These are phyloP conservation scores for Volutella citrinella DNA, from an alignment of 2,329 filamentous ascomycete genomes.

Conservation along the genomic window DNA sequence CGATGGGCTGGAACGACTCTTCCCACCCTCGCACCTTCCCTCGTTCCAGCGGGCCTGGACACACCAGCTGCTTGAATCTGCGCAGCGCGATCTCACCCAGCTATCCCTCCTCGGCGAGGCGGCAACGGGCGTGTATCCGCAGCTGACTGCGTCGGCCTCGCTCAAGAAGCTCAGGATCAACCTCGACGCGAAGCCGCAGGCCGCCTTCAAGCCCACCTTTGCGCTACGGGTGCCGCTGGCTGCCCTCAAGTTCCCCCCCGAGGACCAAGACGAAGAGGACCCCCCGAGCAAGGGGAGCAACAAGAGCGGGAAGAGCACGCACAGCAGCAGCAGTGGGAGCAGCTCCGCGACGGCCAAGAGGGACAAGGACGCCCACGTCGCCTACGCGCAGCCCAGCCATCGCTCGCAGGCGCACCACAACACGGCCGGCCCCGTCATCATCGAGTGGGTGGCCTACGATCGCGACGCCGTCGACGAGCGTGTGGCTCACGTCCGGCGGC, in stretches of 20 bases:
- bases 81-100: constrained; percentile 38
- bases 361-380: too few relatives aligned
- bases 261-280: constrained; percentile 4
- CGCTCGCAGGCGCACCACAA: constrained; percentile 34
- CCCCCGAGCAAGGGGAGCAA: too few relatives aligned
- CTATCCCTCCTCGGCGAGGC: constrained; percentile 41
- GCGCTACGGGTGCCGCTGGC: constrained; percentile 37
- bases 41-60: constrained; percentile 45
- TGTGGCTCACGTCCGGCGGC: constrained; percentile 40
- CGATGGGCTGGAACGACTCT: constrained; percentile 45
- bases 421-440: constrained; percentile 32
- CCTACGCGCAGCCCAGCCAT: constrained; percentile 10
- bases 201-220: constrained; percentile 40
- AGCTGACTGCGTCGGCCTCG: constrained; percentile 39
- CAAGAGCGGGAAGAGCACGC: too few relatives aligned
- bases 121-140: constrained; percentile 39
- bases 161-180: constrained; percentile 47
- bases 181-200: constrained; percentile 39
- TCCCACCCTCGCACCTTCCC: constrained; percentile 39
- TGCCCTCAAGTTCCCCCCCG: constrained; percentile 23
- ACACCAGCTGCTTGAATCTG: constrained; percentile 44
- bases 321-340: too few relatives aligned
- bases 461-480: constrained; percentile 39
- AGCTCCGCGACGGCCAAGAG: too few relatives aligned
- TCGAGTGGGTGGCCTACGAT: constrained; percentile 47